Percentiles rank a stretch among this genome's conserved stretches.
These are phyloP conservation scores for Backusella luteola DNA, from an alignment of 192 early-diverging fungal species.

Conservation along the genomic window DNA sequence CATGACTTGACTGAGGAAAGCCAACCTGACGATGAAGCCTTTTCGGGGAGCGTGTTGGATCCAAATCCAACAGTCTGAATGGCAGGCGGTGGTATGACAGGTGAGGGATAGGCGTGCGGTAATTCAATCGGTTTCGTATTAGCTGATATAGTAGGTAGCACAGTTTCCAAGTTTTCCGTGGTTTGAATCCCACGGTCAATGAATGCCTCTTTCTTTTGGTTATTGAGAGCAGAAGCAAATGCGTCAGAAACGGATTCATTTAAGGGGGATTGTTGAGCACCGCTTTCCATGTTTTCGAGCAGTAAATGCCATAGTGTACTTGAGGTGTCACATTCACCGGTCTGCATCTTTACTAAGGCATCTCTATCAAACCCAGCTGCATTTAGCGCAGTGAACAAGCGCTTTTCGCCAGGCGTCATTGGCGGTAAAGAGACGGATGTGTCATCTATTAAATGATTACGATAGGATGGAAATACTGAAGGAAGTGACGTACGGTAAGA, in stretches of 20 bases:
- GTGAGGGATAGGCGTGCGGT: constrained; percentile 16
- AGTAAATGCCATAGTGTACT: constrained; percentile 73
- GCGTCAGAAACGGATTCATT: constrained; percentile 1
- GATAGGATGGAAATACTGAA: constrained; percentile 17
- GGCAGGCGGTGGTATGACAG: constrained; percentile 8
- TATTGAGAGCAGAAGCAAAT: not conserved
- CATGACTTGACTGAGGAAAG: constrained; percentile 33
- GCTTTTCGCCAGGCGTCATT: constrained; percentile 45
- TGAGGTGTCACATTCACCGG: constrained; percentile 55
- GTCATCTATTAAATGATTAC: constrained; percentile 33
- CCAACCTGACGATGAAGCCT: constrained; percentile 13
- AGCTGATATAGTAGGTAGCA: not conserved
- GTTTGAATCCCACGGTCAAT: constrained; percentile 4
- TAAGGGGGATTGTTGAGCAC: not conserved
- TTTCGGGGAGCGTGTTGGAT: constrained; percentile 8
- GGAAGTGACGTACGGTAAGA: constrained; percentile 33
- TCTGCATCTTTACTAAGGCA: constrained; percentile 53
- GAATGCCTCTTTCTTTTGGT: not conserved
- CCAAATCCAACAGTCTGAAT: constrained; percentile 16
- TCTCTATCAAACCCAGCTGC: constrained; percentile 59
- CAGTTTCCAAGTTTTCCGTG: constrained; percentile 1
- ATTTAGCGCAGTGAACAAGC: constrained; percentile 43
- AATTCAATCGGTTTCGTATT: constrained; percentile 4
- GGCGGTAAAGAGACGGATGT: constrained; percentile 25
- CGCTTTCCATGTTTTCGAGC: constrained; percentile 36